These are phyloP conservation scores for Naematelia encephala DNA, from an alignment of 768 basidiomycete species.

Conservation along the genomic window DNA sequence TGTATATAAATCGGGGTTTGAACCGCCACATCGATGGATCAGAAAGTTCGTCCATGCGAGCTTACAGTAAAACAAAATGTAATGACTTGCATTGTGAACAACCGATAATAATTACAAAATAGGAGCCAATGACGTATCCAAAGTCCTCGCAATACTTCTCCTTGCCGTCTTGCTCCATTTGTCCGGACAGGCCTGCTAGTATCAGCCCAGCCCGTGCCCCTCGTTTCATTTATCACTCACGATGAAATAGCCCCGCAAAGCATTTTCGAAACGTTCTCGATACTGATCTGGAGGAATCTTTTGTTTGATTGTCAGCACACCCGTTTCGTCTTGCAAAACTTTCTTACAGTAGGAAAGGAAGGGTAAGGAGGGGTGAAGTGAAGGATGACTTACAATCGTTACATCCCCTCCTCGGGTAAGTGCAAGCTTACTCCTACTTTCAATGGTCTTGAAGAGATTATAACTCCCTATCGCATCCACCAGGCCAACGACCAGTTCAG, in stretches of 20 bases:
- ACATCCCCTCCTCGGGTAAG: constrained; percentile 64
- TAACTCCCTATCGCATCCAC: constrained; percentile 85
- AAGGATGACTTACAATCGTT: constrained; percentile 56
- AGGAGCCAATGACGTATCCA: background rate
- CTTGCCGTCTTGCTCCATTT: constrained; percentile 20
- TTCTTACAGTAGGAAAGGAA: background rate
- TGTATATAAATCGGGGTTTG: too few relatives aligned
- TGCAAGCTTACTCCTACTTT: constrained; percentile 78
- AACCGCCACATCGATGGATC: too few relatives aligned
- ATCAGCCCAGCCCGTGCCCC: constrained; percentile 2
- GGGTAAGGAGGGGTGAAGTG: background rate
- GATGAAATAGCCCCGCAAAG: constrained; percentile 71
- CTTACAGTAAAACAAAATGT: too few relatives aligned
- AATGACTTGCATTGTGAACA: too few relatives aligned
- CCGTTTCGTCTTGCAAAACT: background rate
- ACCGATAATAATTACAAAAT: background rate
- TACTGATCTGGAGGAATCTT: constrained; percentile 72
- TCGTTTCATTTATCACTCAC: constrained; percentile 33
- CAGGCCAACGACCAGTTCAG: constrained; percentile 70
- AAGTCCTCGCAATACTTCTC: background rate
- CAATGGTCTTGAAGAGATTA: constrained; percentile 78
- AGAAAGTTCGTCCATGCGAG: too few relatives aligned
- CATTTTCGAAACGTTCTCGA: constrained; percentile 68
- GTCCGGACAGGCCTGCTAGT: constrained; percentile 27
- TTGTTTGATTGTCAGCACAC: background rate